Percentiles rank a stretch among this genome's conserved stretches.
phyloP scores from a whole-genome alignment of 305 asterid genomes.

The Rubia peregrina region DNA sequence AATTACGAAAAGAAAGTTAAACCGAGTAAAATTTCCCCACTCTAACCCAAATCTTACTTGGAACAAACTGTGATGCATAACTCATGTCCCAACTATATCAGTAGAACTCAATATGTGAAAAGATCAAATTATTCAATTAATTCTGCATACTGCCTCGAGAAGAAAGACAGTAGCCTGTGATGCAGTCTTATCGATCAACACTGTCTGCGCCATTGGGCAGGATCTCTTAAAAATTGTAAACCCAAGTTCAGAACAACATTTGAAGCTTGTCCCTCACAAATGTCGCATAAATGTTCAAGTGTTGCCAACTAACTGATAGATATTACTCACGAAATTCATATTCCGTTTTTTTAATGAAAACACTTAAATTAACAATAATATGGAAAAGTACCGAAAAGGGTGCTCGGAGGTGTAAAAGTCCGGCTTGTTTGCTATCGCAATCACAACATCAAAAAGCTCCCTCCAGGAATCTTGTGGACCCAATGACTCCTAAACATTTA shows the following conservation, averaged over 20 bases:
- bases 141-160: background rate
- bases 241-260: background rate
- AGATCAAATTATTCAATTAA: background rate
- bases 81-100: background rate
- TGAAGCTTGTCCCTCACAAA: background rate
- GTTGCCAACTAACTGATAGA: background rate
- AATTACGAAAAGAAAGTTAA: background rate
- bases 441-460: constrained; percentile 92
- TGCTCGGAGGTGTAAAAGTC: constrained; percentile 93
- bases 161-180: background rate
- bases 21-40: background rate
- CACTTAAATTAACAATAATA: constrained; percentile 8
- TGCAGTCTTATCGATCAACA: background rate
- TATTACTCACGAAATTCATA: background rate
- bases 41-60: background rate
- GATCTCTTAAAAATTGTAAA: background rate
- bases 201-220: background rate
- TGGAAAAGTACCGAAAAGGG: constrained; percentile 69
- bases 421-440: constrained; percentile 97
- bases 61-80: background rate
- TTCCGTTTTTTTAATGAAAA: background rate
- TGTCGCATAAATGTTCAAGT: background rate
- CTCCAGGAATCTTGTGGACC: constrained; percentile 82
- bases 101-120: background rate
- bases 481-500: constrained; percentile 53